Percentiles rank a stretch among this genome's conserved stretches.
Conservation (phyloP, 768 basidiomycete genomes). For the Tylopilus felleus region DNA sequence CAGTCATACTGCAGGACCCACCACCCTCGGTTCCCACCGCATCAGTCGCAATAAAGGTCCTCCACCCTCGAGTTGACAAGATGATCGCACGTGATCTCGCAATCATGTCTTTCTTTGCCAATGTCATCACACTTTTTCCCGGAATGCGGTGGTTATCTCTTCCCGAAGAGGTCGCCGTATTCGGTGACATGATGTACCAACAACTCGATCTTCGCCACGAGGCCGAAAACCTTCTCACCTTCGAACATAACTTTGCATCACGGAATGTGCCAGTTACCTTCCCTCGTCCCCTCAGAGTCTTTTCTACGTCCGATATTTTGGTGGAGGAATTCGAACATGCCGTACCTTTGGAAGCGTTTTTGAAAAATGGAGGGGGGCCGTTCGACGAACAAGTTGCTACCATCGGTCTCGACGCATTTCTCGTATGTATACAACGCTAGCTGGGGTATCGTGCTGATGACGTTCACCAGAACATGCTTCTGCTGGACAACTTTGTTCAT, state of each 20-base stretch:
- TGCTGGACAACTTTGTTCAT: conserved; percentile 97
- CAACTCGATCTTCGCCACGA: conserved; percentile 92
- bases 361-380: conserved; percentile 88
- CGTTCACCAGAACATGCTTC: conserved; percentile 81
- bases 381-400: conserved; percentile 89
- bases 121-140: conserved; percentile 71
- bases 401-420: conserved; percentile 89
- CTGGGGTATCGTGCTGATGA: background rate
- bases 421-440: conserved; percentile 50
- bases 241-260: conserved; percentile 82
- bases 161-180: conserved; percentile 91
- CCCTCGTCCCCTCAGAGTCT: conserved; percentile 79
- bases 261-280: conserved; percentile 84
- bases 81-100: conserved; percentile 85
- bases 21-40: conserved; percentile 75
- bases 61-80: conserved; percentile 83
- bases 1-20: conserved; percentile 47
- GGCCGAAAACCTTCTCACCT: conserved; percentile 79
- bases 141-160: conserved; percentile 97
- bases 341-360: conserved; percentile 79
- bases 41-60: conserved; percentile 91
- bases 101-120: conserved; percentile 94
- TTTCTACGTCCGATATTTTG: conserved; percentile 78
- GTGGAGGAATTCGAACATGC: conserved; percentile 95
- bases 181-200: conserved; percentile 94